A percentile compares a stretch with the other conserved stretches of the same genome.
These are phyloP conservation scores for Urostyla sp. DNA, from an alignment of 73 alveolate genomes.

Conservation along the genomic window DNA sequence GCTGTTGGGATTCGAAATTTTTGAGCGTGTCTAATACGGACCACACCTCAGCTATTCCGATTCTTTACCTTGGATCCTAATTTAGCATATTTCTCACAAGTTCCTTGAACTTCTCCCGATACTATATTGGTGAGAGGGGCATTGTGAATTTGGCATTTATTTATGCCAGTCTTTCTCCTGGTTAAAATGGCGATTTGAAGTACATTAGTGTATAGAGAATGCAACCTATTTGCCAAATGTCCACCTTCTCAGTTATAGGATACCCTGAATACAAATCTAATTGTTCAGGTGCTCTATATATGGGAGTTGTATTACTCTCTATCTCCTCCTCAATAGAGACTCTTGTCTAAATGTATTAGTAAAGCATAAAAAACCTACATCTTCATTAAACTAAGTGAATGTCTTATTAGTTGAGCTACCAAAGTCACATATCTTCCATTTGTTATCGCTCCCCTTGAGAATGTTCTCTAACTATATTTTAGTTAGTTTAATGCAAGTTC, in stretches of 20 bases:
- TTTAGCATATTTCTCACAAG: conserved; percentile 84
- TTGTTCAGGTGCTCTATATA: conserved; percentile 97
- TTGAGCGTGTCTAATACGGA: conserved; percentile 9
- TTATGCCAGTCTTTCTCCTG: conserved; percentile 87
- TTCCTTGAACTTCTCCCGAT: conserved; percentile 71
- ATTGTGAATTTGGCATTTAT: conserved; percentile 83
- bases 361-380: neutral
- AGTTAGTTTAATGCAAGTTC: no score
- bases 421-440: conserved; percentile 94
- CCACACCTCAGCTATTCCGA: conserved; percentile 43
- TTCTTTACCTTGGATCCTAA: conserved; percentile 81
- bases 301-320: conserved; percentile 88
- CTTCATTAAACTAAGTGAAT: conserved; percentile 27
- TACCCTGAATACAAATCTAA: conserved; percentile 83
- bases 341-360: conserved; percentile 48
- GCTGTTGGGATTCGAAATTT: neutral
- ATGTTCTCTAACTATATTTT: conserved; percentile 88
- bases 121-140: conserved; percentile 75
- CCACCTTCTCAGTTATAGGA: conserved; percentile 87
- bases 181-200: conserved; percentile 92
- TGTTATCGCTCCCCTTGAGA: conserved; percentile 79
- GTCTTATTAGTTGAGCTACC: conserved; percentile 87
- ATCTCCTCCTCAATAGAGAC: conserved; percentile 78
- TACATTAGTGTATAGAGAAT: conserved; percentile 83
- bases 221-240: conserved; percentile 92